A percentile compares a stretch with the other conserved stretches of the same genome.
Conservation (phyloP, 371 early-diverging fungal species). For the Funneliformis caledonium region DNA sequence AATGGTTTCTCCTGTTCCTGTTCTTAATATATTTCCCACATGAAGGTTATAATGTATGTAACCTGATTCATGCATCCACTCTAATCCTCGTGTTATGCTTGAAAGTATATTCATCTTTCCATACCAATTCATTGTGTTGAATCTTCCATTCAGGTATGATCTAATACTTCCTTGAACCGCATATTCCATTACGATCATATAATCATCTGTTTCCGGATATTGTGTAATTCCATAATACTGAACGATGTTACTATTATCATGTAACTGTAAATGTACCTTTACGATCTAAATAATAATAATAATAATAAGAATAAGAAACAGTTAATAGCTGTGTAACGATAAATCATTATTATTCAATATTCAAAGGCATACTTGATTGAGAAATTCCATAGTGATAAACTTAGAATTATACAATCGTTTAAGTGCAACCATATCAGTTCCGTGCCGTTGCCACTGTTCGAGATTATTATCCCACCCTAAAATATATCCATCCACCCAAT, state of each 20-base stretch:
- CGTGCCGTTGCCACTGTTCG: background rate
- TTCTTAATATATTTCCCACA: conserved; percentile 19
- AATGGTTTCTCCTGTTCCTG: background rate
- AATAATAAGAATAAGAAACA: background rate
- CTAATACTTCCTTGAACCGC: background rate
- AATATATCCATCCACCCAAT: conserved; percentile 22
- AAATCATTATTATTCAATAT: background rate
- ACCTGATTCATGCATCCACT: background rate
- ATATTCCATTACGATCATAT: conserved; percentile 33
- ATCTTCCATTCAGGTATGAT: background rate
- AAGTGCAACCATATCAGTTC: background rate
- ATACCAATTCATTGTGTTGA: background rate
- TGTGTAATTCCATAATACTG: conserved; percentile 12
- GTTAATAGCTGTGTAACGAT: background rate
- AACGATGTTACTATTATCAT: background rate
- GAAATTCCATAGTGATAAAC: conserved; percentile 4
- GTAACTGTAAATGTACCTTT: conserved; percentile 15
- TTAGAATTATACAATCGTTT: conserved; percentile 9
- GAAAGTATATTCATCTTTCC: background rate
- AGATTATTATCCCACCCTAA: background rate
- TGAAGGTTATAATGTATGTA: conserved; percentile 11
- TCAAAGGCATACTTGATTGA: conserved; percentile 1
- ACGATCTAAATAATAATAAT: background rate
- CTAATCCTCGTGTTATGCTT: background rate
- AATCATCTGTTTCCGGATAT: conserved; percentile 19